These are phyloP conservation scores for Xylariaceae sp. DNA, from an alignment of 2,329 filamentous ascomycete species.

Conservation along the genomic window DNA sequence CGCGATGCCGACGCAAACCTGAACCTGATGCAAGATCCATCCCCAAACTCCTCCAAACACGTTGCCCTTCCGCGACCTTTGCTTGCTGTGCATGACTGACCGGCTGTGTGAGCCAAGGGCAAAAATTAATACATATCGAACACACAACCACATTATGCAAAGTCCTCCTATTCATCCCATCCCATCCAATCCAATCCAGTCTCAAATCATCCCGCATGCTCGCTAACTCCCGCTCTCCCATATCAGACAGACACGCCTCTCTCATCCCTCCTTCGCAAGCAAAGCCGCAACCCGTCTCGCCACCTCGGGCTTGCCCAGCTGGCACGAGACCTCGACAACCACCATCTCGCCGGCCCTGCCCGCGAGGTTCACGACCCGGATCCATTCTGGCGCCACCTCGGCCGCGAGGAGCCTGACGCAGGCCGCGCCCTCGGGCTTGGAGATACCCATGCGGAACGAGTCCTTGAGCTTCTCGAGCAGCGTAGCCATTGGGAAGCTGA, in stretches of 20 bases:
- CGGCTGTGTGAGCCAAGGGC: too few species aligned
- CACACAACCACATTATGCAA: too few species aligned
- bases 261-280: slow-evolving; percentile 8
- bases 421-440: slow-evolving; percentile 44
- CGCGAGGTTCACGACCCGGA: slow-evolving; percentile 46
- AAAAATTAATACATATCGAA: too few species aligned
- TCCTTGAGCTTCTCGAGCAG: slow-evolving; percentile 62
- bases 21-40: too few species aligned
- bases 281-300: slow-evolving; percentile 26
- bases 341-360: slow-evolving; percentile 54
- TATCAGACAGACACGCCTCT: background rate
- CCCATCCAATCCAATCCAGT: too few species aligned
- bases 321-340: slow-evolving; percentile 42
- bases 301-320: slow-evolving; percentile 32
- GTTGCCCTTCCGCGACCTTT: too few species aligned
- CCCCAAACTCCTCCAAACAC: too few species aligned
- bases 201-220: too few species aligned
- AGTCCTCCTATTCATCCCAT: too few species aligned
- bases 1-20: too few species aligned
- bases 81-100: too few species aligned
- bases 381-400: slow-evolving; percentile 54
- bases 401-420: slow-evolving; percentile 48
- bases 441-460: slow-evolving; percentile 54
- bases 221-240: too few species aligned
- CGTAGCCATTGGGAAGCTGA: slow-evolving; percentile 60